Evolutionary conservation across 1,284 basidiomycete species (phyloP).

Genomic region (Exobasidium cylindrosporum): DNA sequence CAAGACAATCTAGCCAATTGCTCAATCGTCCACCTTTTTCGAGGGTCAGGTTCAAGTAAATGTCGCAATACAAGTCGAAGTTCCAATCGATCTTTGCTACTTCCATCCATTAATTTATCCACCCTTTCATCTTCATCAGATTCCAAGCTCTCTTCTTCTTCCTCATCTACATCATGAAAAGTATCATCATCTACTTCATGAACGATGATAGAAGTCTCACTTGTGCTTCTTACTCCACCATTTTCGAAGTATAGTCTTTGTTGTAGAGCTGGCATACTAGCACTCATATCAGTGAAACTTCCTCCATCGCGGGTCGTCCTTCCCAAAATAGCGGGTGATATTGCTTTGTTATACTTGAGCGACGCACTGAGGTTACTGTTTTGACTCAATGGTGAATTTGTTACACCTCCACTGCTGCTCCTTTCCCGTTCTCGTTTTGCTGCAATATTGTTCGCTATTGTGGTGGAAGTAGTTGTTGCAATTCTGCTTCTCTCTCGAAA

Average conservation of each 20-base stretch:
- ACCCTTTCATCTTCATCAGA: slow-evolving; percentile 32
- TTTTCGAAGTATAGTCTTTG: background rate
- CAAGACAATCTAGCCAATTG: slow-evolving; percentile 24
- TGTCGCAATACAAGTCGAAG: slow-evolving; percentile 37
- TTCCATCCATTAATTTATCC: slow-evolving; percentile 37
- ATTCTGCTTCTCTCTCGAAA: background rate
- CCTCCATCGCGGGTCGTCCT: background rate
- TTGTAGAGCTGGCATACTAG: slow-evolving; percentile 5
- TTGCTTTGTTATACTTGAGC: background rate
- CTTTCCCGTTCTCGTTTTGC: background rate
- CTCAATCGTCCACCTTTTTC: slow-evolving; percentile 42
- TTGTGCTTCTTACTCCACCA: background rate
- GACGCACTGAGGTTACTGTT: background rate
- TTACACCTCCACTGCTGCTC: background rate
- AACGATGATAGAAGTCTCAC: background rate
- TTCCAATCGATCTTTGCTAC: slow-evolving; percentile 34
- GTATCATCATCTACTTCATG: background rate
- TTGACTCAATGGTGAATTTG: background rate
- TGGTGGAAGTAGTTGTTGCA: background rate
- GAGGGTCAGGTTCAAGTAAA: slow-evolving; percentile 38
- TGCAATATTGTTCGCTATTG: background rate
- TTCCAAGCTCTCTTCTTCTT: slow-evolving; percentile 35
- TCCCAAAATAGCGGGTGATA: background rate
- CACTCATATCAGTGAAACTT: slow-evolving; percentile 2
- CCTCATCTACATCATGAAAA: background rate